Conservation (phyloP, 2,329 filamentous ascomycete species). For the Fusarium sp. region DNA sequence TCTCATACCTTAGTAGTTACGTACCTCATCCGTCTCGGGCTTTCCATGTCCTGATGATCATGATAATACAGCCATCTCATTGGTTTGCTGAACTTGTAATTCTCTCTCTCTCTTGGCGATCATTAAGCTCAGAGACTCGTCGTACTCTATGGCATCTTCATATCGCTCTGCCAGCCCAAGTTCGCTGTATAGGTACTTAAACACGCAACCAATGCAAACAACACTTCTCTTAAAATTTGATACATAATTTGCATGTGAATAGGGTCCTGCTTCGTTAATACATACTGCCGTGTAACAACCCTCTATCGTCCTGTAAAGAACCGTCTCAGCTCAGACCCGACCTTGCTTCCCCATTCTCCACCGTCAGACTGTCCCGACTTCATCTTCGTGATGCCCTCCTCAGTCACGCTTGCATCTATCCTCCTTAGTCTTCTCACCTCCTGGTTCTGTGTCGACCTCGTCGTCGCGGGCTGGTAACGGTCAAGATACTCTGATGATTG, state of each 20-base stretch:
- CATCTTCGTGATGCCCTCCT: conserved; percentile 4
- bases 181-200: not conserved
- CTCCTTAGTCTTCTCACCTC: conserved; percentile 20
- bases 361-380: not conserved
- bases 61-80: not conserved
- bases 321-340: conserved; percentile 40
- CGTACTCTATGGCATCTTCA: not conserved
- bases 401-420: conserved; percentile 12
- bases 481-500: conserved; percentile 50
- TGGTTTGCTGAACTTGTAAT: not conserved
- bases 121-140: not conserved
- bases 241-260: not conserved
- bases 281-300: not conserved
- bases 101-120: not conserved
- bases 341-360: conserved; percentile 24
- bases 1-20: conserved; percentile 6
- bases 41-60: conserved; percentile 9
- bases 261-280: not conserved
- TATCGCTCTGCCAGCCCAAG: not conserved
- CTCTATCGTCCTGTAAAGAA: conserved; percentile 37
- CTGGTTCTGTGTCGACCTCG: not conserved
- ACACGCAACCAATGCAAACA: not conserved
- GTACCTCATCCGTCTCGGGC: not conserved
- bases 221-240: not conserved
- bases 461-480: conserved; percentile 41